Evolutionary conservation across 2,329 filamentous ascomycete species (phyloP).

Genomic region (Alternaria triticimaculans): DNA sequence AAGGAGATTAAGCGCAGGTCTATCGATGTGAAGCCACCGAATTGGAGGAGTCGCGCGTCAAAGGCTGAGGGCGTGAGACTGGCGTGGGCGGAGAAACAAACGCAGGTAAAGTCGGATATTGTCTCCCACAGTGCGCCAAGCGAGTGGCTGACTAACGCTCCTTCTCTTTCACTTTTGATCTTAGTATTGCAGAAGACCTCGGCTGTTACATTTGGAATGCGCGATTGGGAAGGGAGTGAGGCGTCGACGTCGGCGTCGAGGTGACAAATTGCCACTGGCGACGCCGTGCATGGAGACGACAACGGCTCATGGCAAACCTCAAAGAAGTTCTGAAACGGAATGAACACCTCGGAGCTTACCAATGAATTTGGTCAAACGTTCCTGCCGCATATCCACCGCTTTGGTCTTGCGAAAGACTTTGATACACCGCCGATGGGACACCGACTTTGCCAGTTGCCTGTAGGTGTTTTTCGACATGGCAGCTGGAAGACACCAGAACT

Average conservation of each 20-base stretch:
- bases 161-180: neutral
- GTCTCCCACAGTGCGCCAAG: neutral
- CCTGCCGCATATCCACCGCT: neutral
- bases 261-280: neutral
- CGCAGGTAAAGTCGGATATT: neutral
- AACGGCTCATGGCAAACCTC: neutral
- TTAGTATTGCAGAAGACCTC: fast-evolving
- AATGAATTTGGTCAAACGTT: fast-evolving
- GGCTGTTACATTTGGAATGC: neutral
- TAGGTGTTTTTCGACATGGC: neutral
- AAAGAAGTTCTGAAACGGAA: neutral
- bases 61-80: neutral
- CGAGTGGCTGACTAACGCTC: neutral
- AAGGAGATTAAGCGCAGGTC: fast-evolving
- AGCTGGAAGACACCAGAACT: fast-evolving
- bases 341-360: neutral
- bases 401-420: neutral
- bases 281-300: neutral
- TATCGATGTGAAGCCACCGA: neutral
- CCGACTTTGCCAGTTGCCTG: fast-evolving
- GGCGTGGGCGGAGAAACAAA: neutral
- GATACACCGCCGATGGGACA: neutral
- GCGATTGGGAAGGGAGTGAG: neutral
- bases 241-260: neutral
- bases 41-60: fast-evolving